Base-by-base conservation (phyloP, 192 early-diverging fungal genomes). In the Coemansia asiatica region DNA sequence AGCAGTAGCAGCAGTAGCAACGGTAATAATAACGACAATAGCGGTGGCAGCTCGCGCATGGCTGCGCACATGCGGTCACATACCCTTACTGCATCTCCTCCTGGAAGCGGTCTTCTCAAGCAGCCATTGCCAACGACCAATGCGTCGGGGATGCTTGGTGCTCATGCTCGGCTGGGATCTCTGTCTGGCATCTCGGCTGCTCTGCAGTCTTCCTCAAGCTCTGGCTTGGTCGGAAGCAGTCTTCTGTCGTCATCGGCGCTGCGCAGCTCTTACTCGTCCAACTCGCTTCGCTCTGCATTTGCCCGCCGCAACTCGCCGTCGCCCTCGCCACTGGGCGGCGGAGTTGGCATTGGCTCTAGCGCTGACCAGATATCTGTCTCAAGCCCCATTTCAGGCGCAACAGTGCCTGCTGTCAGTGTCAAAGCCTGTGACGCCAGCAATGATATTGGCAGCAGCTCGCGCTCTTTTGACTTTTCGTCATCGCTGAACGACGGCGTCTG, bases 211-310 rank as follows among this genome's bases (percentile, higher is more conserved):
- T 18, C 59, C 51, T 18, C 59, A 26, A 16, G 25, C 5, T 23
- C 40, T 48, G 28, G 36, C 33, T 26, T 29, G 18, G 69, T 35
- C 19, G 56, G 31, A 6, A 18, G 19, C 31, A 44, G 60, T 15
- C 60, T 75, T 26, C 67, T 75, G 36, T 44, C 71, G 23, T 69
- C 76, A 36, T 70, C 77, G 19, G 71, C 77, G 27, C 71, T 79
- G 68, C 77, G 77, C 61, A 79, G 67, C 79, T 81, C 79, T 38
- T 81, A 75, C 67, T 81, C 79, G 61, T 68, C 79, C 2, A 75
- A 61, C 70, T 75, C 73, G 56, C 69, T 81, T 54, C 73, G 74
- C 7, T 60, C 79, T 31, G 69, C 74, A 56, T 79, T 79, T 74
- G 71, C 64, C 2, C 68, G 59, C 13, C 71, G 77, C 50, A 71